These are phyloP conservation scores for Phaeophleospora eucalypticola DNA, from an alignment of 2,329 filamentous ascomycete species.

Conservation along the genomic window DNA sequence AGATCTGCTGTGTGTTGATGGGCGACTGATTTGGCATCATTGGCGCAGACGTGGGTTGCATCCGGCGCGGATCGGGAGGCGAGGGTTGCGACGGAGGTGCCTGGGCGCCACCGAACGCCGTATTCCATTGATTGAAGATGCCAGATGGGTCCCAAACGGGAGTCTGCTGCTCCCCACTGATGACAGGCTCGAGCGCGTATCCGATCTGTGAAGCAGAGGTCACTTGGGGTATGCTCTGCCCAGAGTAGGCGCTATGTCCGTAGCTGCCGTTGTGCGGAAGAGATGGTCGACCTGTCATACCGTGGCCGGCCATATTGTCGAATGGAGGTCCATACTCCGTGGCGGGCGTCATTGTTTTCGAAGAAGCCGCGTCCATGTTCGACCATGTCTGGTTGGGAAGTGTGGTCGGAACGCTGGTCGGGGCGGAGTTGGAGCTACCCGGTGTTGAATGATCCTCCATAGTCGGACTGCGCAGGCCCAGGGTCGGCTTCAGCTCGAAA, in stretches of 20 bases:
- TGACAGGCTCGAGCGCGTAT: slow-evolving; percentile 24
- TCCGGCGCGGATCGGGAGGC: slow-evolving; percentile 33
- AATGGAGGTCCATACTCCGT: slow-evolving; percentile 22
- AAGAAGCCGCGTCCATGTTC: slow-evolving; percentile 17
- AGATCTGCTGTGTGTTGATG: slow-evolving; percentile 19
- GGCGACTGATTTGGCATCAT: slow-evolving; percentile 36
- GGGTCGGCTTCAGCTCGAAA: slow-evolving; percentile 82
- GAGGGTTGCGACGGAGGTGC: slow-evolving; percentile 41
- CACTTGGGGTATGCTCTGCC: slow-evolving; percentile 20
- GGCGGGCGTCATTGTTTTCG: slow-evolving; percentile 23
- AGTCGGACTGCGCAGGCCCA: slow-evolving; percentile 63
- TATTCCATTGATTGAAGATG: slow-evolving; percentile 78
- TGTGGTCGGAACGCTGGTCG: slow-evolving; percentile 10
- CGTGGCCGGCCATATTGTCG: slow-evolving; percentile 17
- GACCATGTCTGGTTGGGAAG: slow-evolving; percentile 18
- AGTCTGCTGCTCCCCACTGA: slow-evolving; percentile 27
- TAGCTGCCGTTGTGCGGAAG: slow-evolving; percentile 21
- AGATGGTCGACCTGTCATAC: slow-evolving; percentile 14
- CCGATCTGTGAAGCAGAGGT: slow-evolving; percentile 22
- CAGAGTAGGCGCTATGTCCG: slow-evolving; percentile 17
- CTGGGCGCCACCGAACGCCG: slow-evolving; percentile 75
- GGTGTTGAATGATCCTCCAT: slow-evolving; percentile 37
- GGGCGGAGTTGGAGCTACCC: slow-evolving; percentile 15
- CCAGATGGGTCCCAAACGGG: slow-evolving; percentile 34
- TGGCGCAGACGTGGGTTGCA: slow-evolving; percentile 22